Evolutionary conservation across 257 asterid species (phyloP).

Genomic region (Petunia axillaris): DNA sequence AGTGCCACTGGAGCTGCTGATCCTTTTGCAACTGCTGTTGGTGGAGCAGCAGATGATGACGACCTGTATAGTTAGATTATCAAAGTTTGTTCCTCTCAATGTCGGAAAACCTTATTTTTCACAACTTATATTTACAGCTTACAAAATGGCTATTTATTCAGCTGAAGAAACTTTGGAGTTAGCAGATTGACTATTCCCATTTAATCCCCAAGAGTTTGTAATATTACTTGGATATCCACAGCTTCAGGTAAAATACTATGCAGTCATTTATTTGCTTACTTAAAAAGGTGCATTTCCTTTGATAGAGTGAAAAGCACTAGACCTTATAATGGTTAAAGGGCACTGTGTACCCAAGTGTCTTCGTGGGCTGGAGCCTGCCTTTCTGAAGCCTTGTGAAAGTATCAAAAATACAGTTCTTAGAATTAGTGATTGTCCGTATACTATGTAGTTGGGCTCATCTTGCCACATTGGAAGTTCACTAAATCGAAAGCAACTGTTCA

Average conservation of each 20-base stretch:
- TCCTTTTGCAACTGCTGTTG: constrained; percentile 58
- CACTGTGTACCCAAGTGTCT: too few relatives aligned
- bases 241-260: neutral
- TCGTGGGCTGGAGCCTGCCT: too few relatives aligned
- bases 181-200: neutral
- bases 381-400: too few relatives aligned
- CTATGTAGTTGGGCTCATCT: too few relatives aligned
- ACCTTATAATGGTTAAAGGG: neutral
- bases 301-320: neutral
- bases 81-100: neutral
- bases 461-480: too few relatives aligned
- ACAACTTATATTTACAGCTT: neutral
- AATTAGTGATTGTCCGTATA: too few relatives aligned
- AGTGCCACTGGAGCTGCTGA: constrained; percentile 42
- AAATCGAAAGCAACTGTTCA: too few relatives aligned
- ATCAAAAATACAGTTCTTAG: too few relatives aligned
- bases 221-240: neutral
- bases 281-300: neutral
- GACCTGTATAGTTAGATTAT: constrained; percentile 33
- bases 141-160: neutral
- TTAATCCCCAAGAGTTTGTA: constrained; percentile 7
- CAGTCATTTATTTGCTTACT: neutral
- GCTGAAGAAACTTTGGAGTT: neutral
- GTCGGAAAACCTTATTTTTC: neutral
- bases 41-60: constrained; percentile 40